Conservation (phyloP, 495 filamentous ascomycete genomes). For the Parachaetomium inaequale region DNA sequence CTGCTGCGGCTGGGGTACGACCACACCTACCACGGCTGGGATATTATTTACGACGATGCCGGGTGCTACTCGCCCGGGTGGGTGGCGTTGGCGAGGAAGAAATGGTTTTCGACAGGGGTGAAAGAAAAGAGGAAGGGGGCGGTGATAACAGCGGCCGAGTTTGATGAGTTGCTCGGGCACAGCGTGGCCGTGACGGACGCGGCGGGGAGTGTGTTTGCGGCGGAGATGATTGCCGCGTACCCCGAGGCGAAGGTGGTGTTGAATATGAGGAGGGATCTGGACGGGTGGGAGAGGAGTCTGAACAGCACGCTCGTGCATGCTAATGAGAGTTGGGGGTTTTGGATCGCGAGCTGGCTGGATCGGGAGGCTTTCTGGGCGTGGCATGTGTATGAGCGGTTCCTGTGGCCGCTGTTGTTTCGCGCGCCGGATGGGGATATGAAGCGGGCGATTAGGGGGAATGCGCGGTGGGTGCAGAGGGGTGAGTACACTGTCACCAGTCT, state of each 20-base stretch:
- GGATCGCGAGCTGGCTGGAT: constrained; percentile 24
- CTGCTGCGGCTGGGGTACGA: constrained; percentile 58
- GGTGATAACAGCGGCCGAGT: constrained; percentile 49
- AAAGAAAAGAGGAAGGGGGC: neutral
- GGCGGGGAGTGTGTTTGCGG: constrained; percentile 42
- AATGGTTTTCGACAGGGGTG: constrained; percentile 14
- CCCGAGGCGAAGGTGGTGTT: constrained; percentile 47
- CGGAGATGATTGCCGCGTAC: constrained; percentile 44
- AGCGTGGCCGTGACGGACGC: constrained; percentile 42
- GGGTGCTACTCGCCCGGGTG: constrained; percentile 56
- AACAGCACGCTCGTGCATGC: constrained; percentile 23
- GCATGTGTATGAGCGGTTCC: constrained; percentile 29
- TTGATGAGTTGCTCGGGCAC: constrained; percentile 46
- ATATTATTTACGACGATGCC: constrained; percentile 59
- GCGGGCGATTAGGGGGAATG: constrained; percentile 23
- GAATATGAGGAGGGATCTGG: constrained; percentile 37
- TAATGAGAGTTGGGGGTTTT: constrained; percentile 29
- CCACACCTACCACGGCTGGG: constrained; percentile 65
- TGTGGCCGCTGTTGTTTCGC: constrained; percentile 30
- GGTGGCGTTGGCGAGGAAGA: constrained; percentile 26
- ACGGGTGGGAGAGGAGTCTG: constrained; percentile 39
- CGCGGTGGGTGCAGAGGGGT: constrained; percentile 24
- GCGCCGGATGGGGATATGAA: constrained; percentile 26
- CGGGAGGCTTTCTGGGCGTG: constrained; percentile 31
- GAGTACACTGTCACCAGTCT: too few relatives aligned